A percentile compares a stretch with the other conserved stretches of the same genome.
Conservation (phyloP, 768 basidiomycete species). For the Termitomyces sp. region DNA sequence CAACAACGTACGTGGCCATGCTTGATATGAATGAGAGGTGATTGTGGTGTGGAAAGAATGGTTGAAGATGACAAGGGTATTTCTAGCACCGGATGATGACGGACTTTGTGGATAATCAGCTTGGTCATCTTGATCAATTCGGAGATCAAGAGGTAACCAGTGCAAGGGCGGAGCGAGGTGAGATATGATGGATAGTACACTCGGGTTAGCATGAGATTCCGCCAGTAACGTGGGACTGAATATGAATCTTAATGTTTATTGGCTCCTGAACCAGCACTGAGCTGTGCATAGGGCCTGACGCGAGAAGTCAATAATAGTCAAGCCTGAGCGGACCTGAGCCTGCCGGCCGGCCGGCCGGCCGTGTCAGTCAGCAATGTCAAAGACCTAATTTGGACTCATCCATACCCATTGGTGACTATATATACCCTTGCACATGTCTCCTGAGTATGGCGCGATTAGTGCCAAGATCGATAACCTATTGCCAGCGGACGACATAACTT, state of each 20-base stretch:
- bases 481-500: background rate
- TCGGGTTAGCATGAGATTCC: background rate
- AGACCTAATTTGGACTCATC: background rate
- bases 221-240: background rate
- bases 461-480: background rate
- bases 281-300: background rate
- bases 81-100: slow-evolving; percentile 19
- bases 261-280: too few species aligned
- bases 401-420: background rate
- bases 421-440: slow-evolving; percentile 5
- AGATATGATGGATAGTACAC: background rate
- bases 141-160: slow-evolving; percentile 3
- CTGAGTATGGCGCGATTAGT: background rate
- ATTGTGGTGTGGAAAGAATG: slow-evolving; percentile 27
- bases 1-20: slow-evolving; percentile 33
- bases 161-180: background rate
- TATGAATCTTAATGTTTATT: too few species aligned
- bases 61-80: slow-evolving; percentile 19
- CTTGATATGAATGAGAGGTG: slow-evolving; percentile 39
- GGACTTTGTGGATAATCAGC: slow-evolving; percentile 17
- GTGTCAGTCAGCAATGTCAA: background rate
- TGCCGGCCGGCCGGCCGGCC: background rate
- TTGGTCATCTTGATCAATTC: slow-evolving; percentile 21
- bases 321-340: background rate
- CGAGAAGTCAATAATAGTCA: background rate